Base-by-base conservation (phyloP, 306 rosid genomes). In the Biancaea sappan region DNA sequence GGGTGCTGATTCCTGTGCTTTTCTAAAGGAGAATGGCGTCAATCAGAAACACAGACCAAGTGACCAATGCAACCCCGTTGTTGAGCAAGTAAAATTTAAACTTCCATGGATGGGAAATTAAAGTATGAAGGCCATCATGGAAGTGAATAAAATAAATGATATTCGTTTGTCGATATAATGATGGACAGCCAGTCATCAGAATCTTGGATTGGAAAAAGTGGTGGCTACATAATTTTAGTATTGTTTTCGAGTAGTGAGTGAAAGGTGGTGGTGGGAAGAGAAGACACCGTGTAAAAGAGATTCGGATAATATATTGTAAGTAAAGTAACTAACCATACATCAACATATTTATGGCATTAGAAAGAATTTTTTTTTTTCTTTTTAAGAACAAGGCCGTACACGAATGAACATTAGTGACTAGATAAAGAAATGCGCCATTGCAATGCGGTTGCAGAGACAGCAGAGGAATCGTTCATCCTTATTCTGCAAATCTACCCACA, bases 401-500 rank as follows among this genome's bases (percentile, higher is more conserved):
- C 13, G 29, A 54, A 77, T 53, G 59, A 79, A 68, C 58, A 47
- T 62, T 40, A 40, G 46, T 40, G 46, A 40, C 8, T 56, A 58
- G 60, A 56, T 31, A 81, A 51, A 69, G 74, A 80, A 82, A 70
- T 73, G 74, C 77, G 77, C 35, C 66, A 59, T n/a, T 71, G 66
- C n/a, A 78, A 70, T 60, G 80, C 77, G 71, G 28, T 57, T 68
- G 72, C 77, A 63, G 35, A 72, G 66, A 71, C 66, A 71, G 48
- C 53, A 40, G 28, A 77, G 32, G 72, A 80, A 75, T 82, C 73
- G 65, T 66, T n/a, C n/a, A n/a, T n/a, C n/a, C n/a, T n/a, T 86
- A 77, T 78, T 86, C 69, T 70, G 57, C 69, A 66, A 75, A 71
- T 75, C 76, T 66, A 79, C 60, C 81, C 68, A 74, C 79, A 80